Evolutionary conservation across 768 basidiomycete species (phyloP).

Genomic region (Phaffia australis): DNA sequence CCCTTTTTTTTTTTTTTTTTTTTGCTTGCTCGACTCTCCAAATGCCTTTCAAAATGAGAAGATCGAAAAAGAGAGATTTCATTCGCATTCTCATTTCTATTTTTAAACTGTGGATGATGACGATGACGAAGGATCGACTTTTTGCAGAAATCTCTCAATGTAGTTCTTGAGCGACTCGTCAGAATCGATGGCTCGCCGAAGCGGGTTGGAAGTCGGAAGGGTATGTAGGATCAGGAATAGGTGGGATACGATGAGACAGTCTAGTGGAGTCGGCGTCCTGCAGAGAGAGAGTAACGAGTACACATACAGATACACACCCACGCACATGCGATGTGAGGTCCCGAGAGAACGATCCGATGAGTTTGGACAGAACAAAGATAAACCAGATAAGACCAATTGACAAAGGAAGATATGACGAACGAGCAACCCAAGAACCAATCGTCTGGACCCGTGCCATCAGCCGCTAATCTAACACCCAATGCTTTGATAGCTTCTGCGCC

Average conservation of each 20-base stretch:
- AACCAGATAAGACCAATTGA: not conserved
- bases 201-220: slow-evolving; percentile 9
- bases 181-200: slow-evolving; percentile 15
- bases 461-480: slow-evolving; percentile 8
- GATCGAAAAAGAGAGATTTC: too few relatives aligned
- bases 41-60: too few relatives aligned
- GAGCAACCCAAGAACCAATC: slow-evolving; percentile 24
- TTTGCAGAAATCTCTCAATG: slow-evolving; percentile 5
- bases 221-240: slow-evolving; percentile 5
- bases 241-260: slow-evolving; percentile 22
- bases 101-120: too few relatives aligned
- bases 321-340: too few relatives aligned
- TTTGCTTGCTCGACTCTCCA: too few relatives aligned
- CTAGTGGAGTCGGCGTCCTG: slow-evolving; percentile 16
- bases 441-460: slow-evolving; percentile 1
- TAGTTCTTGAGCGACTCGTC: slow-evolving; percentile 9
- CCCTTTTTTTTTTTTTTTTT: too few relatives aligned
- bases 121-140: not conserved
- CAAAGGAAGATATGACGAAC: not conserved
- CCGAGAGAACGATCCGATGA: not conserved
- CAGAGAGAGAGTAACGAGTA: too few relatives aligned
- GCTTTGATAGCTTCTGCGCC: slow-evolving; percentile 21
- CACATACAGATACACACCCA: too few relatives aligned
- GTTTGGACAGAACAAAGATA: not conserved
- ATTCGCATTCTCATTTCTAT: too few relatives aligned